These are phyloP conservation scores for Pestalotiopsis sp. DNA, from an alignment of 2,329 filamentous ascomycete genomes.

Conservation along the genomic window DNA sequence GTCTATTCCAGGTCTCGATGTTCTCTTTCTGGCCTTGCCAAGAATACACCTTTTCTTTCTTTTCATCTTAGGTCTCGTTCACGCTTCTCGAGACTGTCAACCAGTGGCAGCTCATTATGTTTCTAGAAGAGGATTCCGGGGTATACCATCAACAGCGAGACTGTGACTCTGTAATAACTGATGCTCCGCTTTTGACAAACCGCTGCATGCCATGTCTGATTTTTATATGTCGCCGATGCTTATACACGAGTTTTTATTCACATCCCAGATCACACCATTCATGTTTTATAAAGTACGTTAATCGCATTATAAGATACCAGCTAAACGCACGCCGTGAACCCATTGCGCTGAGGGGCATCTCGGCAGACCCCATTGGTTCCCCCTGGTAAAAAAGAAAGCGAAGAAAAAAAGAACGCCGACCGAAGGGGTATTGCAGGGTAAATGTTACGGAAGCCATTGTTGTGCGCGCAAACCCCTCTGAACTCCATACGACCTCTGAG, in stretches of 20 bases:
- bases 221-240: no score
- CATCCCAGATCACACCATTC: not conserved
- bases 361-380: not conserved
- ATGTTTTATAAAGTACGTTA: not conserved
- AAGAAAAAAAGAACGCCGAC: not conserved
- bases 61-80: no score
- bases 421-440: conserved; percentile 3
- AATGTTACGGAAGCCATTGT: conserved; percentile 11
- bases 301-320: not conserved
- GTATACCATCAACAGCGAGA: no score
- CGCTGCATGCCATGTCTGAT: no score
- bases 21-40: no score
- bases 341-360: not conserved
- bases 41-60: no score
- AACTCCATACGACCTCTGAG: not conserved
- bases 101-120: no score
- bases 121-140: no score
- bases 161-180: no score
- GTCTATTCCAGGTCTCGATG: no score
- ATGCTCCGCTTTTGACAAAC: no score
- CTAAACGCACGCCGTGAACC: not conserved
- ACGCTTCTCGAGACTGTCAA: no score
- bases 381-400: not conserved
- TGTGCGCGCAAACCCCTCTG: conserved; percentile 19
- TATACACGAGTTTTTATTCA: not conserved